phyloP scores from a whole-genome alignment of 495 filamentous ascomycete species.

The Hypoxylon fragiforme region DNA sequence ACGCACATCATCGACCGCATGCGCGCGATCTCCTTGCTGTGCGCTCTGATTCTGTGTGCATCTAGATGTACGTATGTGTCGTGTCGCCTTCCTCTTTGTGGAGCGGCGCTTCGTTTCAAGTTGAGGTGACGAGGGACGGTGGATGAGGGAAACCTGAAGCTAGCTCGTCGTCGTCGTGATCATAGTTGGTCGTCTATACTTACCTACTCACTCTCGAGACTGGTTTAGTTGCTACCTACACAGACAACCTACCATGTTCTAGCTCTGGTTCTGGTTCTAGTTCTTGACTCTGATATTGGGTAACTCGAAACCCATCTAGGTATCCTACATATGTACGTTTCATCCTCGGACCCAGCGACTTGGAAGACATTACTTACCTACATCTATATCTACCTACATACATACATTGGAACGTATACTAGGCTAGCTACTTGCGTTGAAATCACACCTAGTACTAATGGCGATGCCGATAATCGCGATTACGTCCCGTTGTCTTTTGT shows the following conservation, averaged over 20 bases:
- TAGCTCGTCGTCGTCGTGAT: background rate
- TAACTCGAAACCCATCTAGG: too few relatives aligned
- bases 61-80: constrained; percentile 4
- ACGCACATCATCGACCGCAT: constrained; percentile 16
- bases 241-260: too few relatives aligned
- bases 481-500: background rate
- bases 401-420: background rate
- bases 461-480: constrained; percentile 3
- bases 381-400: background rate
- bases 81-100: constrained; percentile 19
- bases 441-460: constrained; percentile 7
- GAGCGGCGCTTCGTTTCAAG: constrained; percentile 29
- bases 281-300: too few relatives aligned
- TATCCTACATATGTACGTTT: background rate
- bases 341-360: constrained; percentile 4
- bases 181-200: background rate
- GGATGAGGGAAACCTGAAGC: background rate
- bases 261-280: too few relatives aligned
- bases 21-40: constrained; percentile 19
- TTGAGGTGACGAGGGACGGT: constrained; percentile 22
- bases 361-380: constrained; percentile 14
- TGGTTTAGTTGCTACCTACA: too few relatives aligned
- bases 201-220: background rate
- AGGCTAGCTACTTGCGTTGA: too few relatives aligned
- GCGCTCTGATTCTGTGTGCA: constrained; percentile 4